A percentile compares a stretch with the other conserved stretches of the same genome.
These are phyloP conservation scores for Tuber indicum DNA, from an alignment of 495 filamentous ascomycete genomes.

Conservation along the genomic window DNA sequence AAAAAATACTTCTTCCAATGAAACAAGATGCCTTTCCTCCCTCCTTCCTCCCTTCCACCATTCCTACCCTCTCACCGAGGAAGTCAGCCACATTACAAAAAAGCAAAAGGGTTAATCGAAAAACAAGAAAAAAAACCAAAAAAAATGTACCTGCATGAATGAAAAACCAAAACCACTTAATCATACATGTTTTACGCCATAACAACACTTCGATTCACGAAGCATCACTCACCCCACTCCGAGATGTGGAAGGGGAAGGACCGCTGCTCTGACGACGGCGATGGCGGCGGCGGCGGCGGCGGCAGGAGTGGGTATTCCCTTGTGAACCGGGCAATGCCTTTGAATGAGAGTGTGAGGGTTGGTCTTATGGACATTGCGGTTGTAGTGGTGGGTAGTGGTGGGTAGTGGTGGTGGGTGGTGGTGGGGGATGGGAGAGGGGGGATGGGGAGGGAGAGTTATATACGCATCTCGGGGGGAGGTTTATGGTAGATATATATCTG, in stretches of 20 bases:
- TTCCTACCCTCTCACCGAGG: not conserved
- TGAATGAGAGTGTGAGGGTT: not conserved
- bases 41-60: not conserved
- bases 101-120: not conserved
- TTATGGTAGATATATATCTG: conserved; percentile 15
- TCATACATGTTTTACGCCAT: not conserved
- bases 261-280: conserved; percentile 19
- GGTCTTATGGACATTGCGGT: not conserved
- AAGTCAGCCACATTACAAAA: not conserved
- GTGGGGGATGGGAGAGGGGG: not conserved
- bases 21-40: not conserved
- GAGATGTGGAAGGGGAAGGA: conserved; percentile 16
- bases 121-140: not conserved
- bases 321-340: conserved; percentile 13
- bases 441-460: conserved; percentile 17
- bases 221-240: conserved; percentile 10
- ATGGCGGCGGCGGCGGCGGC: conserved; percentile 33
- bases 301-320: conserved; percentile 29
- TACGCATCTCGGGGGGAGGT: conserved; percentile 12
- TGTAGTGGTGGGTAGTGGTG: not conserved
- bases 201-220: not conserved
- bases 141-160: not conserved
- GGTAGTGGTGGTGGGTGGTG: not conserved
- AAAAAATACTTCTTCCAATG: not conserved
- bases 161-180: not conserved